Evolutionary conservation across 2,329 filamentous ascomycete species (phyloP), one percentile per base, ranked within the genome.

Genomic region (Cercospora berteroae): DNA sequence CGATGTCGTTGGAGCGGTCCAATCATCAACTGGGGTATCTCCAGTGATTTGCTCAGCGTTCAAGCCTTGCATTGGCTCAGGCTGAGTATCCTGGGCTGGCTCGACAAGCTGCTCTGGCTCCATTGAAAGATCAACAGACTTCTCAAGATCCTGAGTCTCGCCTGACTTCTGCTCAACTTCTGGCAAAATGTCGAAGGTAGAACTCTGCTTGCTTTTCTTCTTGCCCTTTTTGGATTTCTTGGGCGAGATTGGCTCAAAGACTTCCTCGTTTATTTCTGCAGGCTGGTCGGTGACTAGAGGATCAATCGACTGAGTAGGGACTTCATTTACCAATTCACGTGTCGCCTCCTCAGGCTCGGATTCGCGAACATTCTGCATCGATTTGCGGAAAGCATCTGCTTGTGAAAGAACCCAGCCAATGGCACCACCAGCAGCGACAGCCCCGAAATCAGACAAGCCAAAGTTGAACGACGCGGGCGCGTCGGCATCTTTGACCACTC

Each of bases 221-320:
- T 72, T 71, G 23, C 65, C 63, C 67, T 73, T 73, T 58, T 73
- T 73, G 55, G 56, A 70, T 61, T 77, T 77, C 20, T 70, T 70
- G 29, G 63, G 65, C 9, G 52, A 62, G 8, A 44, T 44, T 13
- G 59, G 39, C 59, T 27, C 59, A 29, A 61, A 31, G 25, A 50
- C 36, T 20, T 61, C 59, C n/a, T 52, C 42, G 3, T 5, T 36
- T 8, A 29, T 13, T n/a, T 33, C 18, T 20, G 29, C 55, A 20
- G 55, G 29, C 55, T 23, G 3, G 6, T 58, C 55, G 31, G 18
- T 13, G 18, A 33, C 29, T 20, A 58, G 18, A 18, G 16, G 27
- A 13, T 36, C 31, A 9, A n/a, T 23, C 6, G 9, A 10, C 31
- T 23, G 3, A 13, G 27, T 10, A n/a, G 16, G 55, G 7, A 16